Base-by-base conservation (phyloP, 1,139 yeast genomes). In the Scheffersomyces stambukii region DNA sequence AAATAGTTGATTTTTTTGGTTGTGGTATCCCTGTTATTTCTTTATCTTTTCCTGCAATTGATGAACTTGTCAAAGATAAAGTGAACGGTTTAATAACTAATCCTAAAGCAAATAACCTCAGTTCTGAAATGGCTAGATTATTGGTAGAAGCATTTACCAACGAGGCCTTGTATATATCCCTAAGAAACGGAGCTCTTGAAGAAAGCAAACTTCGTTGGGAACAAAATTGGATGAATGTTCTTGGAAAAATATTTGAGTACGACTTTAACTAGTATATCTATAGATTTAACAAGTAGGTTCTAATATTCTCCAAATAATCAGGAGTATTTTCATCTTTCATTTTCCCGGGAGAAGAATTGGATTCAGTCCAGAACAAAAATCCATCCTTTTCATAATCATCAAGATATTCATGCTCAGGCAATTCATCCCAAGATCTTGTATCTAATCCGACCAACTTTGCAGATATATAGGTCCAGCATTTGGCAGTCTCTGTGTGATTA, bases 1-100 rank as follows among this genome's bases (percentile, higher is more conserved):
- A 93, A 54, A 84, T 91, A 23, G 81, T 91, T 6, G 99, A 91
- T 49, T 80, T 91, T 72, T 89, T 89, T 64, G 98, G 98, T 0
- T 85, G 94, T 40, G 98, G 98, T 0, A 64, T 91, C 6, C 99
- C 98, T 1, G 97, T 88, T 0, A 64, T 89, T 3, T 77, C 96
- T 0, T 61, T 89, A 32, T 62, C 68, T 22, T 91, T 84, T 51
- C 78, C 82, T 0, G 93, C 95, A 6, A 68, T 83, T 13, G 60
- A 60, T 7, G 91, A 81, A 44, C 52, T 81, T 29, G 82, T 81
- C 3, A 52, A 60, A 27, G 55, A 70, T 24, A 56, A 55, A 0
- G 46, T 46, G 2, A 73, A 75, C 42, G 82, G 79, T 8, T 41
- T 66, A 23, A 44, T 72, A 2, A 49, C 69, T 18, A 43, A 47